A percentile compares a stretch with the other conserved stretches of the same genome.
phyloP scores from a whole-genome alignment of 208 protist species.

The Plasmodiophora brassicae region DNA sequence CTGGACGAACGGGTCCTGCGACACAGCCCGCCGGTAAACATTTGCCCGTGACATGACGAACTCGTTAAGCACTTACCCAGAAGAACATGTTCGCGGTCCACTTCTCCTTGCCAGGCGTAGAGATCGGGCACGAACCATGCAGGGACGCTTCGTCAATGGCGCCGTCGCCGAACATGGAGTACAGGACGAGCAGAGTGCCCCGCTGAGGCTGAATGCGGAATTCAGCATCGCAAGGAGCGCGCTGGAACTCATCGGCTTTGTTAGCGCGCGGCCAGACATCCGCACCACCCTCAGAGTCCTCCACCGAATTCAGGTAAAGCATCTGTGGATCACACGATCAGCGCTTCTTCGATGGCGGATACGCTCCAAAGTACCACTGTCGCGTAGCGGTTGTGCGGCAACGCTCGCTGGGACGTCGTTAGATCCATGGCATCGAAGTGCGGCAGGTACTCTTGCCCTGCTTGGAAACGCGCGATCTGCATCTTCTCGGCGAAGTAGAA shows the following conservation, averaged over 20 bases:
- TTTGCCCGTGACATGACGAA: background rate
- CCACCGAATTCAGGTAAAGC: background rate
- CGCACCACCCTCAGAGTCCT: background rate
- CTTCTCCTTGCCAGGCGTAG: background rate
- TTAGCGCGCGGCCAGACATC: slow-evolving; percentile 12
- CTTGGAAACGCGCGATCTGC: background rate
- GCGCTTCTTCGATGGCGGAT: background rate
- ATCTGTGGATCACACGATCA: background rate
- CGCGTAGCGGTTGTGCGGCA: background rate
- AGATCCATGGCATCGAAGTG: slow-evolving; percentile 18
- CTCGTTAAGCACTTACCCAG: background rate
- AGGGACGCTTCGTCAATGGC: background rate
- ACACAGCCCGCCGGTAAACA: too few relatives aligned
- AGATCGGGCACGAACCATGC: background rate
- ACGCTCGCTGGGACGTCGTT: background rate
- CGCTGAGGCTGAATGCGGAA: background rate
- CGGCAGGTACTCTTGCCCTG: background rate
- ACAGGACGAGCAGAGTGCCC: background rate
- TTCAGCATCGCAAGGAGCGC: slow-evolving; percentile 7
- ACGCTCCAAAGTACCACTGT: background rate
- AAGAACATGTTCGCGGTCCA: slow-evolving; percentile 29
- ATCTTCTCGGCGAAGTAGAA: slow-evolving; percentile 36
- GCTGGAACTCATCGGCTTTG: background rate
- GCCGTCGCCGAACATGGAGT: slow-evolving; percentile 30
- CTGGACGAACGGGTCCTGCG: slow-evolving; percentile 19